A percentile compares a stretch with the other conserved stretches of the same genome.
Conservation (phyloP, 2,329 filamentous ascomycete species). For the Leptodontidium sp. region DNA sequence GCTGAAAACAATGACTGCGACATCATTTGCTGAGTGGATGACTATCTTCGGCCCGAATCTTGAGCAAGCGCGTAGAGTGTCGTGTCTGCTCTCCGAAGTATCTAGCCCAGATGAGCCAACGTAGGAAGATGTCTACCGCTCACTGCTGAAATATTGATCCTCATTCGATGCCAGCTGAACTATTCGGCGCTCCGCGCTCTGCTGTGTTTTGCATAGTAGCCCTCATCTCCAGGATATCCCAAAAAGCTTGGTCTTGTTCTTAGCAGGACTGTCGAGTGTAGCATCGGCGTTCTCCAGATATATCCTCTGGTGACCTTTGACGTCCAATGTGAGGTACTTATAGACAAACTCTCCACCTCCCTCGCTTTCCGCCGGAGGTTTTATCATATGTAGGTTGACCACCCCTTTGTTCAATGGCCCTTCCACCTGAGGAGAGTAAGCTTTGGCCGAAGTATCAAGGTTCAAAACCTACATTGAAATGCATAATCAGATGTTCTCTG, state of each 20-base stretch:
- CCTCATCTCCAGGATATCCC: constrained; percentile 44
- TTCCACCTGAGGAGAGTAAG: constrained; percentile 65
- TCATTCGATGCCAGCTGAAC: not conserved
- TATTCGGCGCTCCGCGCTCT: not conserved
- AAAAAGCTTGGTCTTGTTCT: constrained; percentile 46
- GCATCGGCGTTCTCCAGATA: constrained; percentile 69
- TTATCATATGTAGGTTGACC: constrained; percentile 81
- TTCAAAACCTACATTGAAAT: constrained; percentile 74
- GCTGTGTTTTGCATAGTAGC: not conserved
- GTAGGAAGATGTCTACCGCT: not conserved
- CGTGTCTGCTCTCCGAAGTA: too few species aligned
- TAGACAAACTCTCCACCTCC: constrained; percentile 82
- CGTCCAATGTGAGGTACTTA: constrained; percentile 80
- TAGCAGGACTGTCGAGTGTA: constrained; percentile 37
- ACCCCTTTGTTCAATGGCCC: constrained; percentile 78
- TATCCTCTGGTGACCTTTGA: constrained; percentile 73
- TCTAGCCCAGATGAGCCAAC: too few species aligned
- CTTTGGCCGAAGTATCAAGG: not conserved
- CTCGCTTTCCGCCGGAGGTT: constrained; percentile 68
- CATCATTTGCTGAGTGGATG: not conserved
- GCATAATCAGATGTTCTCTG: constrained; percentile 82
- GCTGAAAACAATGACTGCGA: not conserved
- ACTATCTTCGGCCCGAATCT: not conserved
- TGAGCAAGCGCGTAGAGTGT: not conserved
- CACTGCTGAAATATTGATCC: not conserved